A percentile compares a stretch with the other conserved stretches of the same genome.
Conservation (phyloP, 2,329 filamentous ascomycete species). For the Chaetothyriales sp. region DNA sequence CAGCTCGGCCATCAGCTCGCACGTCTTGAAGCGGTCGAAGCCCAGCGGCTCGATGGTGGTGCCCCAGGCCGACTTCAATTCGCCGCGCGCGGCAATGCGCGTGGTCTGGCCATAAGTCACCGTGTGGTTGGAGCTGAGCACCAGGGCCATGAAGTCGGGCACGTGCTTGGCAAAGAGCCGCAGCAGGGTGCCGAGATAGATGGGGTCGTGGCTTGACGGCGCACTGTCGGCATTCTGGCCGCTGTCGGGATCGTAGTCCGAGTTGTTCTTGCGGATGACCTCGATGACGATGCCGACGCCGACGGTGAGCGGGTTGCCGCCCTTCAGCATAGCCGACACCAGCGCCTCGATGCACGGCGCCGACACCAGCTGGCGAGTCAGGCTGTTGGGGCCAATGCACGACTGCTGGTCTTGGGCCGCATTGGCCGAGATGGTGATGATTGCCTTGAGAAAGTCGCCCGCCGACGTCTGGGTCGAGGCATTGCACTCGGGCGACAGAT, state of each 20-base stretch:
- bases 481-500: constrained; percentile 69
- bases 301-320: constrained; percentile 87
- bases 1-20: constrained; percentile 94
- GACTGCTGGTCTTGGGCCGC: constrained; percentile 96
- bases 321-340: constrained; percentile 82
- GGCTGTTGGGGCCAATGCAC: constrained; percentile 95
- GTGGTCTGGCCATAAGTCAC: constrained; percentile 43
- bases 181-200: constrained; percentile 83
- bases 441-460: constrained; percentile 94
- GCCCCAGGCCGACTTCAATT: constrained; percentile 77
- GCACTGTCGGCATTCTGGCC: constrained; percentile 64
- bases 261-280: constrained; percentile 98
- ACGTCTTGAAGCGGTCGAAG: constrained; percentile 97
- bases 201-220: constrained; percentile 79
- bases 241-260: constrained; percentile 91
- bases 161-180: constrained; percentile 82
- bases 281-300: constrained; percentile 96
- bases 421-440: constrained; percentile 97
- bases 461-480: constrained; percentile 91
- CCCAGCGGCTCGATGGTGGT: constrained; percentile 83
- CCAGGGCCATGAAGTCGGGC: constrained; percentile 83
- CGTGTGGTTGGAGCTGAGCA: constrained; percentile 57
- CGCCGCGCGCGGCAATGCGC: constrained; percentile 54
- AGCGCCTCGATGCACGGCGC: constrained; percentile 67
- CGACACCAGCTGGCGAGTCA: constrained; percentile 89